Percentiles rank a stretch among this genome's conserved stretches.
Evolutionary conservation across 2,329 filamentous ascomycete genomes (phyloP).

Genomic region (Colletotrichum eremochloae): DNA sequence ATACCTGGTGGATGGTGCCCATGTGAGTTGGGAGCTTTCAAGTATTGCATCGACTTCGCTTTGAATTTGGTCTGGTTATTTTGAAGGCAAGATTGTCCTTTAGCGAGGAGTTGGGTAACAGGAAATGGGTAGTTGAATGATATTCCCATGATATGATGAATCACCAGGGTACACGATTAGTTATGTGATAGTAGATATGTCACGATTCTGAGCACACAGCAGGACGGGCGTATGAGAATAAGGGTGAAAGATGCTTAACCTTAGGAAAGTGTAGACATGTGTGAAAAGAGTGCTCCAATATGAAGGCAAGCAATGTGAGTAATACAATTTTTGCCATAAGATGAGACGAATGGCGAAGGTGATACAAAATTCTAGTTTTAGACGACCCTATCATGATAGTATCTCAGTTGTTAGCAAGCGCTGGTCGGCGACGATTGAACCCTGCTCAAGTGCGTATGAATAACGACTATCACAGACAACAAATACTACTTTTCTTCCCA

Average conservation of each 20-base stretch:
- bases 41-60: fast-evolving
- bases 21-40: too few relatives aligned
- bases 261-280: too few relatives aligned
- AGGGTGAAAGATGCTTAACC: too few relatives aligned
- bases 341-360: too few relatives aligned
- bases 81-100: not conserved
- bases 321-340: too few relatives aligned
- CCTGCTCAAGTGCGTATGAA: too few relatives aligned
- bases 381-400: too few relatives aligned
- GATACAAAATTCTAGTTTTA: too few relatives aligned
- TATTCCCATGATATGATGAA: not conserved
- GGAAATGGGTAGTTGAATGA: not conserved
- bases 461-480: not conserved
- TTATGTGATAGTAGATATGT: not conserved
- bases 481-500: not conserved
- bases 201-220: too few relatives aligned
- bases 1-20: not conserved
- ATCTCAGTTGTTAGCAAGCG: not conserved
- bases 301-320: too few relatives aligned
- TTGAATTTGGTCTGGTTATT: not conserved
- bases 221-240: too few relatives aligned
- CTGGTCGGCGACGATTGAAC: not conserved
- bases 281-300: too few relatives aligned
- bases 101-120: not conserved
- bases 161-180: fast-evolving